Evolutionary conservation across 2,329 filamentous ascomycete genomes (phyloP).

Genomic region (Ophiocordyceps camponoti-saundersi): DNA sequence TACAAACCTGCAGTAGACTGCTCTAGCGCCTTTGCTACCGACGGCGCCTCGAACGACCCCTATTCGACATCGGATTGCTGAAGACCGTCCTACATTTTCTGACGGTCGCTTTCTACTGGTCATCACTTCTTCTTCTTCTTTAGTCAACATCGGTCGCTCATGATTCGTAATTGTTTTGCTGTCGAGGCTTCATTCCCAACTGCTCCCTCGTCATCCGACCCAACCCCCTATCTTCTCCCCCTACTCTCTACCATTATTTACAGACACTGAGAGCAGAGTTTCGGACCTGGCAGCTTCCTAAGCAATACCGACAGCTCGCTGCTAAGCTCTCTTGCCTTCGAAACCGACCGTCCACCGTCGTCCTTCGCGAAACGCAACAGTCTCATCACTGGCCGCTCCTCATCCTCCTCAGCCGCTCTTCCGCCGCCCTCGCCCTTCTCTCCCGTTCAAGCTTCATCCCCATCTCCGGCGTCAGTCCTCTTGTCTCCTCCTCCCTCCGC

Average conservation of each 20-base stretch:
- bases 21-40: too few relatives aligned
- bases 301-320: background rate
- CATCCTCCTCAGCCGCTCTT: constrained; percentile 65
- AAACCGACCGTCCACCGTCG: background rate
- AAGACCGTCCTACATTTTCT: too few relatives aligned
- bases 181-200: background rate
- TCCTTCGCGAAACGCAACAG: too few relatives aligned
- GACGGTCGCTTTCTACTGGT: too few relatives aligned
- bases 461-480: constrained; percentile 80
- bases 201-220: background rate
- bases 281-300: background rate
- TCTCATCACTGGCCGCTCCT: constrained; percentile 7
- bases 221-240: background rate
- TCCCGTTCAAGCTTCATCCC: constrained; percentile 72
- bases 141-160: too few relatives aligned
- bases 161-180: too few relatives aligned
- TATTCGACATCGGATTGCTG: too few relatives aligned
- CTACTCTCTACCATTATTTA: background rate
- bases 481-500: constrained; percentile 63
- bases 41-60: too few relatives aligned
- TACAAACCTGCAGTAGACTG: too few relatives aligned
- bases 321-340: background rate
- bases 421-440: constrained; percentile 74
- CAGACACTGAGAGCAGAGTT: background rate
- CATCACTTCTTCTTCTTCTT: too few relatives aligned